Conservation (phyloP, 495 filamentous ascomycete genomes). For the Penicillium odoratum region DNA sequence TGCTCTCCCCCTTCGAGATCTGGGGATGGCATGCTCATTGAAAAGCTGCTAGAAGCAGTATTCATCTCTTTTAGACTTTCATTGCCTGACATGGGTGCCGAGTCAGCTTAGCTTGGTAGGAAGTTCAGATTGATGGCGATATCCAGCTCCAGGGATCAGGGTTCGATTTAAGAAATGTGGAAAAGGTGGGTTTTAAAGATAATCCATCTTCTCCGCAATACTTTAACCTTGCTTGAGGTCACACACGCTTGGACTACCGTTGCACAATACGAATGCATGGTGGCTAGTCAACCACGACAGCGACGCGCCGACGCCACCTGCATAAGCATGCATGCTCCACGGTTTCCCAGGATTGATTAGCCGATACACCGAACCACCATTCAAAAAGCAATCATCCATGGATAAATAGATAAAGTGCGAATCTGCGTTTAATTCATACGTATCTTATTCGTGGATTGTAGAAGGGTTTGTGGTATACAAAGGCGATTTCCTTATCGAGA, state of each 20-base stretch:
- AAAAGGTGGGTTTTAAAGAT: neutral
- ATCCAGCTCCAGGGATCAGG: neutral
- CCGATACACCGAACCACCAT: too few species aligned
- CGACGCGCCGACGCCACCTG: too few species aligned
- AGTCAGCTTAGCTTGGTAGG: neutral
- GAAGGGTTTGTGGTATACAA: neutral
- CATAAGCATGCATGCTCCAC: too few species aligned
- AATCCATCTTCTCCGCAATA: too few species aligned
- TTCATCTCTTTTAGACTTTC: neutral
- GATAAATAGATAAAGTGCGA: neutral
- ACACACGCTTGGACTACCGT: too few species aligned
- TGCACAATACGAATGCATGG: too few species aligned
- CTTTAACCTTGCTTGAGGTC: too few species aligned
- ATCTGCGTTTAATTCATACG: too few species aligned
- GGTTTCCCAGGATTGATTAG: too few species aligned
- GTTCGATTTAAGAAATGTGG: neutral
- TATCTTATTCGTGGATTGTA: neutral
- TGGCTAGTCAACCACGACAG: too few species aligned
- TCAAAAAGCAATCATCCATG: neutral
- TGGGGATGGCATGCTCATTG: neutral
- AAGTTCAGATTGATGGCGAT: neutral
- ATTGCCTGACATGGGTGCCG: neutral
- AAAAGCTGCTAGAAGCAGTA: neutral
- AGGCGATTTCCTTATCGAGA: neutral
- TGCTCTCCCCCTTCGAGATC: neutral